Conservation (phyloP, 139 green algal genomes). For the Ettlia oleoabundans region DNA sequence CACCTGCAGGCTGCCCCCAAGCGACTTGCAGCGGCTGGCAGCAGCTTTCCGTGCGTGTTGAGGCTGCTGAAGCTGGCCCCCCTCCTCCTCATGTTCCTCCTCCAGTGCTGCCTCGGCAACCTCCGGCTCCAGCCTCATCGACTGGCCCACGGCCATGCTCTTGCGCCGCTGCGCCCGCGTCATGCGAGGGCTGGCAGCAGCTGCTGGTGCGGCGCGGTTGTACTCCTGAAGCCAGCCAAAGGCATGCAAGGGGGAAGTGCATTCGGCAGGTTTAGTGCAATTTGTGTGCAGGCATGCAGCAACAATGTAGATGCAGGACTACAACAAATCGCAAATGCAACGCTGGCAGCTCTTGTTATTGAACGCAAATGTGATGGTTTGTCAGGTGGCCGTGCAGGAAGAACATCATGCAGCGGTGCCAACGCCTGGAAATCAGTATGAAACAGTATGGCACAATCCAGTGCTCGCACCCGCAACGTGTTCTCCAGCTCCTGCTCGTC, state of each 20-base stretch:
- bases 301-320: too few species aligned
- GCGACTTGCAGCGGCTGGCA: neutral
- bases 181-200: constrained; percentile 28
- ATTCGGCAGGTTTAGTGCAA: too few species aligned
- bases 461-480: constrained; percentile 18
- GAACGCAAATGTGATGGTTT: too few species aligned
- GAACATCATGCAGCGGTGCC: neutral
- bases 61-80: too few species aligned
- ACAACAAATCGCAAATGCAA: too few species aligned
- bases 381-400: too few species aligned
- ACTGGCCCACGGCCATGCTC: constrained; percentile 11
- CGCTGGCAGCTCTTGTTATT: too few species aligned
- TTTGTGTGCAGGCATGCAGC: too few species aligned
- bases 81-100: constrained; percentile 2
- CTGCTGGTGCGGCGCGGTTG: neutral
- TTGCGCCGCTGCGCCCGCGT: constrained; percentile 35
- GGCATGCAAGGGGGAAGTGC: neutral
- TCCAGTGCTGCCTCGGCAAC: neutral
- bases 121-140: neutral
- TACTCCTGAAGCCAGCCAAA: constrained; percentile 7
- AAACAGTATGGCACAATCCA: too few species aligned
- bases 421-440: too few species aligned
- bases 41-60: neutral
- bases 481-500: constrained; percentile 41
- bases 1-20: constrained; percentile 5